Percentiles rank a stretch among this genome's conserved stretches.
Evolutionary conservation across 768 basidiomycete genomes (phyloP).

Genomic region (Serendipita sp.): DNA sequence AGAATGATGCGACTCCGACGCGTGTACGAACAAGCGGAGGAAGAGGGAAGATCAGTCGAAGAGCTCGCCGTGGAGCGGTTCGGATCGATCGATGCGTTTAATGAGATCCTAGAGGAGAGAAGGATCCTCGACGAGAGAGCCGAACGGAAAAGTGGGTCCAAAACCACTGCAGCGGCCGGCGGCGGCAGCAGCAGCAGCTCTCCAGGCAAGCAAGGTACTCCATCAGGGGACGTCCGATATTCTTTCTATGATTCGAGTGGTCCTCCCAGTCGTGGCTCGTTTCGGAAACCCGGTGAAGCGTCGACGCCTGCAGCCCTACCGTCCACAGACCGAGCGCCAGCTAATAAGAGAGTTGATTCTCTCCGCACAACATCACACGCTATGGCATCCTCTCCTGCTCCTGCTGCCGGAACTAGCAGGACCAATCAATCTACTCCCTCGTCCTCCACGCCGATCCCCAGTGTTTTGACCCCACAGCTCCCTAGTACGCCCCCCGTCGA

Average conservation of each 20-base stretch:
- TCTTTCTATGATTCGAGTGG: constrained; percentile 27
- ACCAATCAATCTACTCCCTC: constrained; percentile 8
- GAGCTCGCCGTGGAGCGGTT: constrained; percentile 82
- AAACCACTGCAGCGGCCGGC: constrained; percentile 22
- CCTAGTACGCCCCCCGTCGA: constrained; percentile 26
- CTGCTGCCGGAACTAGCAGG: constrained; percentile 30
- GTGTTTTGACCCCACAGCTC: constrained; percentile 66
- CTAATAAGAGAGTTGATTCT: constrained; percentile 42
- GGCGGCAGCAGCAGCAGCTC: too few relatives aligned
- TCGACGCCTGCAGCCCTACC: constrained; percentile 40
- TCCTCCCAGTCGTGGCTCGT: constrained; percentile 66
- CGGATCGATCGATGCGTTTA: constrained; percentile 67
- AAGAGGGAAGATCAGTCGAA: constrained; percentile 56
- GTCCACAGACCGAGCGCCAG: constrained; percentile 19
- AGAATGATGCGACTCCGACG: constrained; percentile 92
- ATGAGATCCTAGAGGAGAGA: constrained; percentile 79
- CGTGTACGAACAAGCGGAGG: constrained; percentile 79
- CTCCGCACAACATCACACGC: constrained; percentile 43
- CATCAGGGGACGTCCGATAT: constrained; percentile 26
- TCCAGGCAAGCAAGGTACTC: too few relatives aligned
- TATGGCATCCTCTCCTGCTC: constrained; percentile 19
- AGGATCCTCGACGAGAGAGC: constrained; percentile 69
- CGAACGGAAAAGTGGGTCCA: constrained; percentile 33
- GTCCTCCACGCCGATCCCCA: constrained; percentile 73
- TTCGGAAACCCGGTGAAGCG: constrained; percentile 65